phyloP scores from a whole-genome alignment of 129 eudicot species.

The Scalesia atractyloides region DNA sequence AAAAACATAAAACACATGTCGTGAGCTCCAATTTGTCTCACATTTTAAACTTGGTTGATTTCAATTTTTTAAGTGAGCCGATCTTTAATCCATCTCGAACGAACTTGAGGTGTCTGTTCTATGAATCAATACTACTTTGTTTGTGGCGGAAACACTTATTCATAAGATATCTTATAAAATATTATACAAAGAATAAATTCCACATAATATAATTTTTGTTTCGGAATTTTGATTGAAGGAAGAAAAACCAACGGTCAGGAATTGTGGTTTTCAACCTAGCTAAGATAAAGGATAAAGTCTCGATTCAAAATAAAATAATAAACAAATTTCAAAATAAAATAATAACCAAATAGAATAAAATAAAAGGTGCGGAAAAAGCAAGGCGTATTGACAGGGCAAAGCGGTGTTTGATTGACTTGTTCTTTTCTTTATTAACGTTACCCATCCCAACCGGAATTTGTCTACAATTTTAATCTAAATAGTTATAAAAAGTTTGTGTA shows the following conservation, averaged over 20 bases:
- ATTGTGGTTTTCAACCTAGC: slow-evolving; percentile 23
- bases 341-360: background rate
- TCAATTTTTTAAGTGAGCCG: too few relatives aligned
- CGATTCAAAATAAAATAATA: background rate
- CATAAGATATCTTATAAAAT: too few relatives aligned
- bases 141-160: too few relatives aligned
- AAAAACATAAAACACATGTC: too few relatives aligned
- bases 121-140: too few relatives aligned
- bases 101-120: too few relatives aligned
- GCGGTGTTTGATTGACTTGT: slow-evolving; percentile 34
- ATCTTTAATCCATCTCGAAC: too few relatives aligned
- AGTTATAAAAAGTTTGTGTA: background rate
- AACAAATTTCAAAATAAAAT: background rate
- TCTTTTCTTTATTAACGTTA: slow-evolving; percentile 22
- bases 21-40: too few relatives aligned
- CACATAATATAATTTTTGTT: background rate
- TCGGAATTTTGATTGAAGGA: background rate
- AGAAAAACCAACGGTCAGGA: slow-evolving; percentile 19
- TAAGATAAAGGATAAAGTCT: slow-evolving; percentile 11
- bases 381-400: slow-evolving; percentile 27
- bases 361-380: slow-evolving; percentile 18
- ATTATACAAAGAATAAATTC: background rate
- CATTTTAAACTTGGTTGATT: too few relatives aligned
- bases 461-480: background rate
- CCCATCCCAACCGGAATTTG: slow-evolving; percentile 12